Conservation (phyloP, 2,329 filamentous ascomycete species). For the Botrytis porri region DNA sequence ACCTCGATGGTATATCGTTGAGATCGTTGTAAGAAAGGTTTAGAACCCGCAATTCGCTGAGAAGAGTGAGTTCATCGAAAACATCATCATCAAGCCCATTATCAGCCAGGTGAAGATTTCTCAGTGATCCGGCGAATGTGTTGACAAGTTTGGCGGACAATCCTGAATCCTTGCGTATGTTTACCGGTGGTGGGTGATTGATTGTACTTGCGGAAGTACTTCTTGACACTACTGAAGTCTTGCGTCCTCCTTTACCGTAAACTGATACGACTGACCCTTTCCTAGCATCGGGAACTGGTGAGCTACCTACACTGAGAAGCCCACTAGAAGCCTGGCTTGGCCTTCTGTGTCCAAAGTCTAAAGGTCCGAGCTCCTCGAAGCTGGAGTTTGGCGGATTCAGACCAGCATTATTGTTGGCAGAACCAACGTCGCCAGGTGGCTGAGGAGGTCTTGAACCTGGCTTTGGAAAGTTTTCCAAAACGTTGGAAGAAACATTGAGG, state of each 20-base stretch:
- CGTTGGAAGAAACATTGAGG: constrained; percentile 92
- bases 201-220: constrained; percentile 49
- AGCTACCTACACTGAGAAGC: constrained; percentile 71
- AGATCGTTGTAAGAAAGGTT: constrained; percentile 95
- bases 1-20: constrained; percentile 84
- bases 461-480: constrained; percentile 87
- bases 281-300: constrained; percentile 61
- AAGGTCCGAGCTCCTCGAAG: constrained; percentile 71
- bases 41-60: constrained; percentile 80
- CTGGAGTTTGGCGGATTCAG: constrained; percentile 60
- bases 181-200: constrained; percentile 46
- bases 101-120: constrained; percentile 84
- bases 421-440: constrained; percentile 50
- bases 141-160: constrained; percentile 74
- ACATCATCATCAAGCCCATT: constrained; percentile 93
- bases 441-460: constrained; percentile 69
- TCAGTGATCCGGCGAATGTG: constrained; percentile 84
- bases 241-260: constrained; percentile 74
- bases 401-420: constrained; percentile 25
- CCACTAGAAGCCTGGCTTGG: constrained; percentile 82
- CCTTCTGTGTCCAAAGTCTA: constrained; percentile 63
- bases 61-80: constrained; percentile 82
- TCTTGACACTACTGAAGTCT: constrained; percentile 78
- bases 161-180: constrained; percentile 81
- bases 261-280: constrained; percentile 85